These are phyloP conservation scores for Alternaria sp. DNA, from an alignment of 2,329 filamentous ascomycete genomes.

Conservation along the genomic window DNA sequence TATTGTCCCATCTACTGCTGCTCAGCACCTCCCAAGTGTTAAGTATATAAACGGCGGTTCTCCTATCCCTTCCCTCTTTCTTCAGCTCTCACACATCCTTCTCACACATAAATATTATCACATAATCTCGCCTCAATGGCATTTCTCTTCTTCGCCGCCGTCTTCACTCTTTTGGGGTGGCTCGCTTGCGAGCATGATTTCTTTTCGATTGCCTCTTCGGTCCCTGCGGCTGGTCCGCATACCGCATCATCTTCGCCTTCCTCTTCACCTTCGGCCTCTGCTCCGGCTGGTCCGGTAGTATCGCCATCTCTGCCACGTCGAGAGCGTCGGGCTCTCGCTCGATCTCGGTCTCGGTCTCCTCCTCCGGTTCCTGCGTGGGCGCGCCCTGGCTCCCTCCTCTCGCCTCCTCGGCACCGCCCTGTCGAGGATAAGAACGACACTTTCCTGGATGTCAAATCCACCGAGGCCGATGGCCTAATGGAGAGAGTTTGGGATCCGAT, in stretches of 20 bases:
- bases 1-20: neutral
- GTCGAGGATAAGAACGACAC: constrained; percentile 2
- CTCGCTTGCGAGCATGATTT: constrained; percentile 12
- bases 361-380: neutral
- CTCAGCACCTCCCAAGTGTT: neutral
- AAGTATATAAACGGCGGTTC: neutral
- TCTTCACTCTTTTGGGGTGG: constrained; percentile 11
- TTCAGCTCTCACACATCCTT: constrained; percentile 2
- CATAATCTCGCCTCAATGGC: constrained; percentile 6
- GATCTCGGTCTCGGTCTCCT: constrained; percentile 1
- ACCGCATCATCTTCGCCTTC: neutral
- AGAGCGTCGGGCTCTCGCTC: constrained; percentile 8
- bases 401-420: neutral
- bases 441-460: constrained; percentile 7
- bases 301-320: constrained; percentile 5
- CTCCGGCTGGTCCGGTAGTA: constrained; percentile 5
- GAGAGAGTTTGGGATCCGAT: constrained; percentile 8
- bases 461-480: constrained; percentile 7
- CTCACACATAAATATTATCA: neutral
- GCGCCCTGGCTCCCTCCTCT: constrained; percentile 4
- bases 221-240: constrained; percentile 10
- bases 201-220: neutral
- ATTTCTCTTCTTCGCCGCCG: constrained; percentile 12
- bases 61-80: neutral
- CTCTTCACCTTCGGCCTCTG: neutral